phyloP scores from a whole-genome alignment of 495 filamentous ascomycete genomes.

The Penicillium simplicissimum region DNA sequence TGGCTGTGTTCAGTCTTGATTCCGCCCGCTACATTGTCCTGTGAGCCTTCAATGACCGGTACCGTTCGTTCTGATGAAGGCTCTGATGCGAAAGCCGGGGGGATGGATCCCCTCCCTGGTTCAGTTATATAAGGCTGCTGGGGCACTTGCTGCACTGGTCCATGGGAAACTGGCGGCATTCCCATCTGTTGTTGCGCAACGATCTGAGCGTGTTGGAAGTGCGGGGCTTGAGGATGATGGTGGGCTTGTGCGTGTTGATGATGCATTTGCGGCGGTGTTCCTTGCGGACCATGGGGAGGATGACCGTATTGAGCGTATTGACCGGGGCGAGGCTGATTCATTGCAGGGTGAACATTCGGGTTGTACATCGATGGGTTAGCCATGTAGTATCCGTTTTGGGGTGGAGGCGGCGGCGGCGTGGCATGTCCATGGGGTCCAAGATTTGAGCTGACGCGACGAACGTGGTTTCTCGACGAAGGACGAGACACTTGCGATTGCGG shows the following conservation, averaged over 20 bases:
- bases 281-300: constrained; percentile 37
- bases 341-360: constrained; percentile 56
- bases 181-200: constrained; percentile 33
- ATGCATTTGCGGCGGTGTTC: constrained; percentile 30
- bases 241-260: constrained; percentile 40
- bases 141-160: constrained; percentile 61
- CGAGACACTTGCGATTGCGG: constrained; percentile 79
- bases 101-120: constrained; percentile 55
- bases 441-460: constrained; percentile 73
- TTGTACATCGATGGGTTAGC: constrained; percentile 84
- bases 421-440: constrained; percentile 64
- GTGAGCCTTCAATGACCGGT: constrained; percentile 35
- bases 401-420: constrained; percentile 60
- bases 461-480: constrained; percentile 78
- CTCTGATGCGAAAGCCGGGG: constrained; percentile 50
- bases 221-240: constrained; percentile 34
- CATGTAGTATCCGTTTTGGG: constrained; percentile 82
- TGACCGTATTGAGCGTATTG: constrained; percentile 53
- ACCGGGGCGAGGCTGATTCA: constrained; percentile 45
- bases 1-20: constrained; percentile 48
- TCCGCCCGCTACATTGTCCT: constrained; percentile 41
- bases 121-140: constrained; percentile 70
- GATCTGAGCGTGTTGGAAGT: constrained; percentile 46
- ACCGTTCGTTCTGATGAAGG: constrained; percentile 45
- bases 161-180: constrained; percentile 45